Percentiles rank a stretch among this genome's conserved stretches.
Conservation (phyloP, 2,329 filamentous ascomycete genomes). For the Sclerotiophoma versabilis region DNA sequence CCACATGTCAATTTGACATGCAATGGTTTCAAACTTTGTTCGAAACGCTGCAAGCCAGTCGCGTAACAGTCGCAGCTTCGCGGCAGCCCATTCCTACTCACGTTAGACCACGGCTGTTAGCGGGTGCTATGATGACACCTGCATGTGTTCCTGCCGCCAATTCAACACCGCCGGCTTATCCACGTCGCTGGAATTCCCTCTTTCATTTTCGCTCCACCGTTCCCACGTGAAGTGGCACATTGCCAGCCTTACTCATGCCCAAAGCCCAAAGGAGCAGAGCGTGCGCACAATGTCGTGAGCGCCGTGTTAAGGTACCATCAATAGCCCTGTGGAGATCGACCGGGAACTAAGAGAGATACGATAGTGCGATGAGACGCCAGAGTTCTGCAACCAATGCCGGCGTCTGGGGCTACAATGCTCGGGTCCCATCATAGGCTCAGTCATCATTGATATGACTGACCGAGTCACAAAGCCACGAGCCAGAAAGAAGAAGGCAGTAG, state of each 20-base stretch:
- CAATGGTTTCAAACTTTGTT: conserved; percentile 4
- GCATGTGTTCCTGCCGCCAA: conserved; percentile 12
- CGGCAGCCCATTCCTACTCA: conserved; percentile 8
- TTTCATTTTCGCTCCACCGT: conserved; percentile 20
- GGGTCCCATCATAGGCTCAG: conserved; percentile 40
- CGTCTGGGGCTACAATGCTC: conserved; percentile 41
- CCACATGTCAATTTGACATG: background rate
- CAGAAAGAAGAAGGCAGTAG: conserved; percentile 30
- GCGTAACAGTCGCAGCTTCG: conserved; percentile 1
- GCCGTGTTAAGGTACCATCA: conserved; percentile 43
- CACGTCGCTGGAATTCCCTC: conserved; percentile 23
- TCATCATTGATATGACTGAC: conserved; percentile 48
- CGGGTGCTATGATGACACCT: conserved; percentile 19
- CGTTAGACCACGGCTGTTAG: conserved; percentile 16
- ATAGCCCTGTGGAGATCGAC: conserved; percentile 14
- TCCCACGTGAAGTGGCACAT: conserved; percentile 16
- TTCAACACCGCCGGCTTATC: conserved; percentile 15
- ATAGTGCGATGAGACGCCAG: conserved; percentile 45
- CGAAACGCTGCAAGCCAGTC: conserved; percentile 4
- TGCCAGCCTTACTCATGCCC: conserved; percentile 21
- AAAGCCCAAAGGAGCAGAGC: conserved; percentile 44
- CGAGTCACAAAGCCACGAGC: conserved; percentile 36
- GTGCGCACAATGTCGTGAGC: conserved; percentile 44
- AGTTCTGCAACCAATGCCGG: conserved; percentile 37
- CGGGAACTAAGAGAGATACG: conserved; percentile 15